phyloP scores from a whole-genome alignment of 1,284 basidiomycete species.

The Puccinia coronata region DNA sequence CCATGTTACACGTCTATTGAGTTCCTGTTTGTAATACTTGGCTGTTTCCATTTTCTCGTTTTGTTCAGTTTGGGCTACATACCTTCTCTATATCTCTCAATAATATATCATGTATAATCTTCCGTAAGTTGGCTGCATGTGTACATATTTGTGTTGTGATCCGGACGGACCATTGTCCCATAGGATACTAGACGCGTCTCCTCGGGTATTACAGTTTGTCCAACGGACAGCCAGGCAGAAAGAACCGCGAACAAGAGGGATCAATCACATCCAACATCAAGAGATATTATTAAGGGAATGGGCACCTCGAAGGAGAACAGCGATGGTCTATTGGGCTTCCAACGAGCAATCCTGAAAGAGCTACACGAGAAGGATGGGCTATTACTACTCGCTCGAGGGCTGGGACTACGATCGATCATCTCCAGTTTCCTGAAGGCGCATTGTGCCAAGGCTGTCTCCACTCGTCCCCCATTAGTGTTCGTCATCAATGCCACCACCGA shows the following conservation, averaged over 20 bases:
- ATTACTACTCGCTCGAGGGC: constrained; percentile 78
- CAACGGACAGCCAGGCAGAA: not conserved
- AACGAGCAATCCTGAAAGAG: constrained; percentile 32
- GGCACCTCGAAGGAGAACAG: not conserved
- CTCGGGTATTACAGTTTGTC: not conserved
- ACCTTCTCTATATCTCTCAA: too few relatives aligned
- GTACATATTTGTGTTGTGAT: too few relatives aligned
- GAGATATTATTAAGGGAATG: not conserved
- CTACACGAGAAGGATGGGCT: constrained; percentile 59
- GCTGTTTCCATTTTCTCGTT: too few relatives aligned
- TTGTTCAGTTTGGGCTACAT: too few relatives aligned
- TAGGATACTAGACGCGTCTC: not conserved
- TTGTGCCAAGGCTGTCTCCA: not conserved
- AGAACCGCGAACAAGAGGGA: not conserved
- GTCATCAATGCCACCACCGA: constrained; percentile 78
- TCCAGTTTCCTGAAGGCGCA: constrained; percentile 66
- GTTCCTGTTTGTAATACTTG: too few relatives aligned
- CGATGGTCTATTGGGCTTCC: constrained; percentile 31
- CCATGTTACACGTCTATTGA: too few relatives aligned
- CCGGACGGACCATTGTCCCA: not conserved
- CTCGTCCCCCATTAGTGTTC: constrained; percentile 1
- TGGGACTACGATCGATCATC: constrained; percentile 77
- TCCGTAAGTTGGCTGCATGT: too few relatives aligned
- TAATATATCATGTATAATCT: too few relatives aligned
- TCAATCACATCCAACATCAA: not conserved